Base-by-base conservation (phyloP, 805 yeast genomes). In the Pichia kluyveri region DNA sequence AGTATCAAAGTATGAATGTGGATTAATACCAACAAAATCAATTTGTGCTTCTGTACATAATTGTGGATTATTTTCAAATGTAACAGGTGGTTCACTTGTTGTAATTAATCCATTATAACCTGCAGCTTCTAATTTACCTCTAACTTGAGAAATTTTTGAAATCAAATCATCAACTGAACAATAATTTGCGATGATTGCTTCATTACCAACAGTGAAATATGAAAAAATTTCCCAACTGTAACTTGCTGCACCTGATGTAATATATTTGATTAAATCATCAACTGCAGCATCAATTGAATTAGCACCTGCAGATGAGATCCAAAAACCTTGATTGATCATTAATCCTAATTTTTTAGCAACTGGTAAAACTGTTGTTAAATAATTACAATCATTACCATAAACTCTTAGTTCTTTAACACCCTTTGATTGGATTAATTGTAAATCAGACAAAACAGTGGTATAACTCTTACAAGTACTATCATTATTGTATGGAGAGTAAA, bases 31-130 rank as follows among this genome's bases (percentile, higher is more conserved):
- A 54, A 87, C 88, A 56, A 84, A 76, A 66, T 88, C 96, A 56
- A 89, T 77, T 14, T 68, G 86, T 7, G 87, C 77, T 32, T 65
- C 65, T 0, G 80, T 73, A 69, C 97, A 90, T 57, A 90, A 73
- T 10, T 64, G 66, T 4, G 96, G 86, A 61, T 84, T 53, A 44
- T 69, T 61, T 60, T 75, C 75, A 65, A 74, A 89, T 18, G 80
- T 67, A 14, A 76, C 83, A n/a, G 96, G 93, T 47, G 96, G 95
- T 65, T 90, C 97, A 48, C 96, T 79, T 18, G 96, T 89, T 23
- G 95, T 82, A 42, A 89, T 73, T 47, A 68, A 60, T 45, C 96
- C 96, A 10, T 70, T 66, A 68, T 80, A 90, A 38, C 97, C 97
- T 28, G 87, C 90, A 44, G 61, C 66, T 48, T 67, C 60, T 48